Evolutionary conservation across 2,329 filamentous ascomycete species (phyloP), one percentile per base, ranked within the genome.

Genomic region (Fusarium nodosum): DNA sequence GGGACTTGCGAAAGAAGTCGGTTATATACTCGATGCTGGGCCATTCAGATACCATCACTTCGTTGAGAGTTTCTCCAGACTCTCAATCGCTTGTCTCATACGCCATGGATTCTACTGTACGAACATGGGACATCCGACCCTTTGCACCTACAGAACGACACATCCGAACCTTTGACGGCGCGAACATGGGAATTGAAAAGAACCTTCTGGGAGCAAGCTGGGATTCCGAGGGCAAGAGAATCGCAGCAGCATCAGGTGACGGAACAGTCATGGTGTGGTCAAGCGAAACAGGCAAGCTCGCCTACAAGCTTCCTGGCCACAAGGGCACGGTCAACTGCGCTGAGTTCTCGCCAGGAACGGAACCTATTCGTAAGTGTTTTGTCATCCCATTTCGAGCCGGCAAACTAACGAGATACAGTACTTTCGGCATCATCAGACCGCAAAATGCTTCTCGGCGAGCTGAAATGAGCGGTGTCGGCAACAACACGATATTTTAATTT

Each of bases 281-380:
- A 52, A 89, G 85, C 58, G 90, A 93, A 77, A 92, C 88, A n/a
- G 94, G 93, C 61, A 98, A 97, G 82, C 84, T 99, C 73, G 80
- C 97, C 68, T 97, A 97, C 81, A 98, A 98, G 81, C 85, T 99
- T 54, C 96, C 96, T 1, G 96, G 96, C 1, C 96, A 99, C 79
- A 96, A 94, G 81, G 96, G 95, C 34, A 93, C 93, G 0, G 96
- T 98, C 53, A 99, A 98, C 78, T 94, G 95, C 78, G 95, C 95
- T 56, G 91, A 97, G 72, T 97, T 99, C 77, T 91, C 93, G 50
- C 94, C 95, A 7, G 87, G 88, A 39, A 88, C 91, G 64, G 94
- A 97, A 74, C 93, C 94, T 22, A 92, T 97, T 66, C 87, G 94
- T 97, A 86, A 90, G 93, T 50, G 34, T 41, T 31, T 11, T 28